Evolutionary conservation across 225 moss, liverwort and hornwort species (phyloP).

Genomic region (Neckera pumila): DNA sequence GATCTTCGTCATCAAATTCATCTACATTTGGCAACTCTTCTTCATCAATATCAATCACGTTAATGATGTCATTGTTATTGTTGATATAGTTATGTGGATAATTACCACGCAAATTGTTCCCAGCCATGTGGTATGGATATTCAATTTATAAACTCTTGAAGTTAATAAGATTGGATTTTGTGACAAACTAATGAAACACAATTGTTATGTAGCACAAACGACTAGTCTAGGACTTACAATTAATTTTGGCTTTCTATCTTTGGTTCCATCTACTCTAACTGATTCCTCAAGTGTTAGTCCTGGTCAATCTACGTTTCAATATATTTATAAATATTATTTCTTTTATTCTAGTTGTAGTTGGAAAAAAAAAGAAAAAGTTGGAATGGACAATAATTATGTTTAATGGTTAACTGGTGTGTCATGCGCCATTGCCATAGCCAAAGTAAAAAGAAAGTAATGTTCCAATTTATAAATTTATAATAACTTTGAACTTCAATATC

Average conservation of each 20-base stretch:
- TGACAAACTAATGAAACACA: not conserved
- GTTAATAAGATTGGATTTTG: no score
- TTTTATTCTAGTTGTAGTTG: not conserved
- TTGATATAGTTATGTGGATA: not conserved
- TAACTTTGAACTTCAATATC: no score
- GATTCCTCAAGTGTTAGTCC: not conserved
- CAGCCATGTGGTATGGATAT: not conserved
- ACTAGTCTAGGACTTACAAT: not conserved
- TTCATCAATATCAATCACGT: not conserved
- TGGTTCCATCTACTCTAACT: not conserved
- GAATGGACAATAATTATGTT: not conserved
- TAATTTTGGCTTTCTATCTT: not conserved
- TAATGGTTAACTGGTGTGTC: not conserved
- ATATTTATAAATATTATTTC: not conserved
- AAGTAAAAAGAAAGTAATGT: no score
- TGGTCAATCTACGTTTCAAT: not conserved
- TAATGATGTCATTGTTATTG: not conserved
- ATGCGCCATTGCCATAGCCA: no score
- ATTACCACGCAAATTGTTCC: rapidly evolving
- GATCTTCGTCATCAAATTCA: not conserved
- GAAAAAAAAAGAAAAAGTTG: not conserved
- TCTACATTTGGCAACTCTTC: not conserved
- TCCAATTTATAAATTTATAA: no score
- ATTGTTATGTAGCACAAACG: not conserved
- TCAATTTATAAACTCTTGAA: not conserved